phyloP scores from a whole-genome alignment of 1,284 basidiomycete species.

The Sphaerobolus stellatus region DNA sequence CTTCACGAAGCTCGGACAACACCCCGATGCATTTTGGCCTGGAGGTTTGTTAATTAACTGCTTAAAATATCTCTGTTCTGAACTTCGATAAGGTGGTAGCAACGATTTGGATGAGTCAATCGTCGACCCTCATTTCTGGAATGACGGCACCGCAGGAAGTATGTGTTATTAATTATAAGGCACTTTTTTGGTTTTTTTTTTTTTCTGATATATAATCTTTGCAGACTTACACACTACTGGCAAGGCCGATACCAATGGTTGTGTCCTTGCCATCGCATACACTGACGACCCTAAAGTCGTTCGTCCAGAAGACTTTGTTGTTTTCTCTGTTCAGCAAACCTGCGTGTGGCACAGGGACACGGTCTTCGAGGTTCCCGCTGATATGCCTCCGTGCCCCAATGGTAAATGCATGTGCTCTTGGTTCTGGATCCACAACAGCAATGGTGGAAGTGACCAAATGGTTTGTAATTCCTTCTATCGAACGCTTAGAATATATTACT shows the following conservation, averaged over 20 bases:
- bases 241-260: constrained; percentile 56
- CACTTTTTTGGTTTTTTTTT: not conserved
- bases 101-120: constrained; percentile 7
- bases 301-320: constrained; percentile 62
- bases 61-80: not conserved
- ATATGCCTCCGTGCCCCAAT: constrained; percentile 66
- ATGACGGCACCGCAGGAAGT: not conserved
- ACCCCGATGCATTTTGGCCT: constrained; percentile 15
- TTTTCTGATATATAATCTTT: not conserved
- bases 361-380: constrained; percentile 59
- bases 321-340: constrained; percentile 74
- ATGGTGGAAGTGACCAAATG: constrained; percentile 13
- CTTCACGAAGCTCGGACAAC: constrained; percentile 12
- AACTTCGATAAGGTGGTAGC: not conserved
- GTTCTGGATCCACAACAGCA: constrained; percentile 62
- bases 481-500: not conserved
- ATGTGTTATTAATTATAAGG: not conserved
- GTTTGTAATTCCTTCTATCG: not conserved
- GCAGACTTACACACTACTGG: constrained; percentile 52
- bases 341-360: constrained; percentile 70
- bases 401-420: constrained; percentile 69
- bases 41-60: constrained; percentile 7
- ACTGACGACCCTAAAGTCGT: constrained; percentile 52
- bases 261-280: constrained; percentile 71
- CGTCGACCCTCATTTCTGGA: constrained; percentile 2